Evolutionary conservation across 352 stramenopile species (phyloP).

Genomic region (Hyaloperonospora brassicae): DNA sequence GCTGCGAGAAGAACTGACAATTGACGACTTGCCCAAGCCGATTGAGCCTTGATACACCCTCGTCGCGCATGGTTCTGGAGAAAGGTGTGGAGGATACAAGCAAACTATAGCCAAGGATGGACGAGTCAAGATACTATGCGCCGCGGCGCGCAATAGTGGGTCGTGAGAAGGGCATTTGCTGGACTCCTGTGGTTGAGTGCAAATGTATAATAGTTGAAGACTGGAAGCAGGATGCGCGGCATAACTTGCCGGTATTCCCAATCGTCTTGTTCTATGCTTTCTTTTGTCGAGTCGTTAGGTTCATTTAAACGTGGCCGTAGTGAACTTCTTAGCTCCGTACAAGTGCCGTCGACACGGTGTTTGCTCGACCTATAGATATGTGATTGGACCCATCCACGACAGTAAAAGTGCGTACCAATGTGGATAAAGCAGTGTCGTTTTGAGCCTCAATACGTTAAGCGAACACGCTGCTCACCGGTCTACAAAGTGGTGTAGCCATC

Average conservation of each 20-base stretch:
- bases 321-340: constrained; percentile 87
- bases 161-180: constrained; percentile 35
- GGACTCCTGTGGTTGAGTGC: constrained; percentile 53
- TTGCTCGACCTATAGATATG: constrained; percentile 71
- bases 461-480: constrained; percentile 84
- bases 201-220: constrained; percentile 52
- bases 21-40: constrained; percentile 60
- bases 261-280: neutral
- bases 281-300: constrained; percentile 29
- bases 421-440: constrained; percentile 87
- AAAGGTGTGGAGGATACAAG: constrained; percentile 11
- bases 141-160: constrained; percentile 39
- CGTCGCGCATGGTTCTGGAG: constrained; percentile 18
- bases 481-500: constrained; percentile 85
- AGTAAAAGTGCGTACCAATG: constrained; percentile 44
- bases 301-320: constrained; percentile 81
- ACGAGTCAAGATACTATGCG: constrained; percentile 51
- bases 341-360: constrained; percentile 78
- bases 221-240: constrained; percentile 78
- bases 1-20: constrained; percentile 37
- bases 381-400: constrained; percentile 37
- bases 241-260: constrained; percentile 9
- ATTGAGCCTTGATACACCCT: constrained; percentile 44
- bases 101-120: constrained; percentile 20
- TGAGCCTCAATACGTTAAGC: constrained; percentile 32